Evolutionary conservation across 2,329 filamentous ascomycete genomes (phyloP).

Genomic region (Cadophora malorum): DNA sequence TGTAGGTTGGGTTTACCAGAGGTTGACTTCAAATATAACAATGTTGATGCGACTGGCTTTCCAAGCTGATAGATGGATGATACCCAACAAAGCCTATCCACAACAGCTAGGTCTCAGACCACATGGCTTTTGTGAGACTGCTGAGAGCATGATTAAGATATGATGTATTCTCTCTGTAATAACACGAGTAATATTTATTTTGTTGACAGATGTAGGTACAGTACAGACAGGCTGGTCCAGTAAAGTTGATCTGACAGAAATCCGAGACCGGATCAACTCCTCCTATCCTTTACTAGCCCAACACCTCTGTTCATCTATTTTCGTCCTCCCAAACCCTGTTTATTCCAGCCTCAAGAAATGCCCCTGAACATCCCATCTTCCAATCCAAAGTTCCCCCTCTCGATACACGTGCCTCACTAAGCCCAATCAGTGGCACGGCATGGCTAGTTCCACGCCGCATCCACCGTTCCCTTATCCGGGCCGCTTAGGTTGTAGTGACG

Average conservation of each 20-base stretch:
- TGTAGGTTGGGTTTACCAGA: too few species aligned
- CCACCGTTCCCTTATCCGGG: constrained; percentile 1
- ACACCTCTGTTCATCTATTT: not conserved
- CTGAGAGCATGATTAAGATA: too few species aligned
- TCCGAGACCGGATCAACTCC: not conserved
- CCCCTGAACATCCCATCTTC: not conserved
- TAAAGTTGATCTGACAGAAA: not conserved
- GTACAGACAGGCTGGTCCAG: not conserved
- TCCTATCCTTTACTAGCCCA: not conserved
- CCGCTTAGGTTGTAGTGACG: constrained; percentile 8
- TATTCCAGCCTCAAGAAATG: not conserved
- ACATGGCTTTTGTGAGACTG: too few species aligned
- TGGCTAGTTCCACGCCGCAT: constrained; percentile 3
- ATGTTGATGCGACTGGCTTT: not conserved
- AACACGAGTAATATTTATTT: not conserved
- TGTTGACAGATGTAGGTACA: not conserved
- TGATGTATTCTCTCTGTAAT: too few species aligned
- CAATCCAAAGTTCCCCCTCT: not conserved
- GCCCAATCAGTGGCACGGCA: not conserved
- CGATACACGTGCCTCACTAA: constrained; percentile 22
- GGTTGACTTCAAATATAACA: too few species aligned
- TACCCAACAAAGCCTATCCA: too few species aligned
- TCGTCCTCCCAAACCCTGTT: not conserved
- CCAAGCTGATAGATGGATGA: not conserved
- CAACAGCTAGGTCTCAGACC: too few species aligned